Evolutionary conservation across 1,139 yeast genomes (phyloP).

Genomic region (Meyerozyma guilliermondii): DNA sequence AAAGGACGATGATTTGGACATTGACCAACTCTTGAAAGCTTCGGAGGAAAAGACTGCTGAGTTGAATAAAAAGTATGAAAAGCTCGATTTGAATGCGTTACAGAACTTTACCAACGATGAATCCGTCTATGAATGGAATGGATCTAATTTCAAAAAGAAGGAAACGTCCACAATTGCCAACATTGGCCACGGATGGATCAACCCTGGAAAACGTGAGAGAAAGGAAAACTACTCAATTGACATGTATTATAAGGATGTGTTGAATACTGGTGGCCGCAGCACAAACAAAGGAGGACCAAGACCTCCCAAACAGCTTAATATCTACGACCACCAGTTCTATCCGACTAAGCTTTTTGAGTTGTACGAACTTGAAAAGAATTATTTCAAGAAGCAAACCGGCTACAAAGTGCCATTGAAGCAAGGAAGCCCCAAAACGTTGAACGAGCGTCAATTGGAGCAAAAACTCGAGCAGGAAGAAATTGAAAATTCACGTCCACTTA

Average conservation of each 20-base stretch:
- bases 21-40: conserved; percentile 53
- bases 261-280: conserved; percentile 58
- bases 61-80: conserved; percentile 58
- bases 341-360: conserved; percentile 57
- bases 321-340: conserved; percentile 72
- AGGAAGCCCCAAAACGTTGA: conserved; percentile 36
- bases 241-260: conserved; percentile 72
- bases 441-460: conserved; percentile 48
- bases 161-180: conserved; percentile 35
- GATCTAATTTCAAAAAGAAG: conserved; percentile 72
- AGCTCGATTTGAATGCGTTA: conserved; percentile 67
- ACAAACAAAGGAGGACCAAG: conserved; percentile 43
- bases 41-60: conserved; percentile 63
- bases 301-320: conserved; percentile 64
- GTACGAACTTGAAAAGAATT: conserved; percentile 61
- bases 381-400: conserved; percentile 48
- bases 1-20: conserved; percentile 49
- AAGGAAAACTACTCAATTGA: conserved; percentile 76
- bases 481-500: conserved; percentile 58
- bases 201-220: conserved; percentile 74
- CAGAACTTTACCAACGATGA: conserved; percentile 63
- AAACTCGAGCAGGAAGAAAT: conserved; percentile 58
- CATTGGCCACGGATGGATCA: conserved; percentile 57
- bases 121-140: conserved; percentile 84
- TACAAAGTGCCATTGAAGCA: conserved; percentile 45